Evolutionary conservation across 345 rosid genomes (phyloP).

Genomic region (Populus pruinosa): DNA sequence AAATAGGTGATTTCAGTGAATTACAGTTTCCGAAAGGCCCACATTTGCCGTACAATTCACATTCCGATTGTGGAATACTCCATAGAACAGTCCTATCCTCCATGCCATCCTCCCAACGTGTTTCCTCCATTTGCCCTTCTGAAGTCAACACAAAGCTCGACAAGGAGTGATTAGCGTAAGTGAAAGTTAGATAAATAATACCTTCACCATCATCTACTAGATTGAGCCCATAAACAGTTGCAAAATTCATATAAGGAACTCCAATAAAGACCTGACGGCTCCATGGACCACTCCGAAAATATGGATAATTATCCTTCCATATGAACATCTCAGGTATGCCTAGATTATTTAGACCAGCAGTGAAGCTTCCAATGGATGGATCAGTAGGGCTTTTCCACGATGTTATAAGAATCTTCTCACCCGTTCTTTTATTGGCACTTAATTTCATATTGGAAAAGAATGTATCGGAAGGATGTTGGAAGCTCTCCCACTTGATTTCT

Average conservation of each 20-base stretch:
- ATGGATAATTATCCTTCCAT: conserved; percentile 35
- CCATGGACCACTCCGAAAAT: conserved; percentile 62
- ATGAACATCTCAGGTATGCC: conserved; percentile 32
- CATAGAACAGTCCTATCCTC: conserved; percentile 3
- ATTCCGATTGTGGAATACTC: neutral
- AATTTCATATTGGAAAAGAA: conserved; percentile 39
- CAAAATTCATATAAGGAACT: conserved; percentile 19
- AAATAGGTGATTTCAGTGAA: conserved; percentile 20
- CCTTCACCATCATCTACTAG: conserved; percentile 27
- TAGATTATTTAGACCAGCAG: conserved; percentile 26
- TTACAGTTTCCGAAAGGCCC: conserved; percentile 46
- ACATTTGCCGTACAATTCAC: conserved; percentile 50
- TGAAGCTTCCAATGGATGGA: conserved; percentile 45
- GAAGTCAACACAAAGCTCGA: conserved; percentile 22
- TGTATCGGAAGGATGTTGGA: conserved; percentile 34
- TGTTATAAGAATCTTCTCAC: conserved; percentile 20
- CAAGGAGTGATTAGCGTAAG: conserved; percentile 2
- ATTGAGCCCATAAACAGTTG: conserved; percentile 24
- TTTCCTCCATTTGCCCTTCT: conserved; percentile 25
- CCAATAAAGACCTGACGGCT: conserved; percentile 30
- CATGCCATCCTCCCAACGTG: conserved; percentile 20
- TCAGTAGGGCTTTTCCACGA: conserved; percentile 53
- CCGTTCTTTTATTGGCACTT: conserved; percentile 18
- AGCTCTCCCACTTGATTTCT: conserved; percentile 52
- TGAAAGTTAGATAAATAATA: conserved; percentile 8